Evolutionary conservation across 495 filamentous ascomycete species (phyloP), one percentile per base, ranked within the genome.

Genomic region (Talaromyces ruber): DNA sequence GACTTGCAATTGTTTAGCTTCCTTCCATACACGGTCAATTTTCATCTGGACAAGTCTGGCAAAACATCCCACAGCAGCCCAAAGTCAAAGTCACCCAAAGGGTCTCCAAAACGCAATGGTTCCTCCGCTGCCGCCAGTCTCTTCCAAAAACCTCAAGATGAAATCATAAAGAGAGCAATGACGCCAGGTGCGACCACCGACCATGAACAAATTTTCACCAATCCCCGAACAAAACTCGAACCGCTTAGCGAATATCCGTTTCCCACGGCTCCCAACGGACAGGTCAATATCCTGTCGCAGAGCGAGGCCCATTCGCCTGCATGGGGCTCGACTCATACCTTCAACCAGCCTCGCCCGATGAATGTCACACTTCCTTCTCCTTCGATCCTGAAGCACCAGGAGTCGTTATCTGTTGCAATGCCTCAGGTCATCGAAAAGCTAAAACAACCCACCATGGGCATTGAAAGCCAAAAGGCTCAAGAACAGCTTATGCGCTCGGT

Each of bases 11-110:
- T 59, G 58, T 61, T 51, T 53, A 34, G 93, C 50, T 95, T 95
- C 70, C 85, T 96, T 28, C 93, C 93, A 6, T 90, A 95, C 69
- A 97, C 93, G 2, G 79, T 96, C 65, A 86, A 93, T 68, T 97
- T 96, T 65, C 71, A 81, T 59, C 64, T 76, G 34, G 68, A 66
- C 56, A 67, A 72, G 52, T 61, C 66, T 28, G 69, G 67, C 65
- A 63, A 59, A 60, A 72, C 37, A 54, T 60, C 59, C 24, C 58
- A 21, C 25, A 8, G 70, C 56, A 57, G 61, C 62, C 60, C 70
- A 61, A 64, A 79, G 63, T 70, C 73, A 66, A 62, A 34, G 21
- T 37, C 59, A 2, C 62, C 29, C 9, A 51, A 28, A 30, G 57
- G 34, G 18, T 59, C 45, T 68, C 68, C 28, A 66, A 59, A n/a